These are phyloP conservation scores for Penicillium manginii DNA, from an alignment of 495 filamentous ascomycete species.

Conservation along the genomic window DNA sequence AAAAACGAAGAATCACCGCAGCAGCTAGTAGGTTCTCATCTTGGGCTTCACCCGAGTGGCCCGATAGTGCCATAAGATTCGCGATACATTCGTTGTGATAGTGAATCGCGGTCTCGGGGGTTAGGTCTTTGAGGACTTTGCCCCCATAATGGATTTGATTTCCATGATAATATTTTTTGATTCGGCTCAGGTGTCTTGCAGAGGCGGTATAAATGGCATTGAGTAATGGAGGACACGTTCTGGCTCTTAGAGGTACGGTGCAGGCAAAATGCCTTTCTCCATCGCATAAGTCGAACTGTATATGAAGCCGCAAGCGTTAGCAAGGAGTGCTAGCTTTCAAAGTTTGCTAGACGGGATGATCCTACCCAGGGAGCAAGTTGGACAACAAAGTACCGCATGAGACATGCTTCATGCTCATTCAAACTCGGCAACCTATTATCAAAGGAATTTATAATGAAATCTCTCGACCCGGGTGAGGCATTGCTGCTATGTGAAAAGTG, in stretches of 20 bases:
- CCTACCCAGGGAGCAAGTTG: slow-evolving; percentile 34
- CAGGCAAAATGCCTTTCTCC: slow-evolving; percentile 35
- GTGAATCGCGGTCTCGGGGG: slow-evolving; percentile 26
- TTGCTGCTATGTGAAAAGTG: slow-evolving; percentile 20
- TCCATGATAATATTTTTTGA: slow-evolving; percentile 22
- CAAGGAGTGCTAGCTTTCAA: not conserved
- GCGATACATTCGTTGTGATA: slow-evolving; percentile 36
- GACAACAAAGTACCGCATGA: slow-evolving; percentile 38
- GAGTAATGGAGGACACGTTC: slow-evolving; percentile 32
- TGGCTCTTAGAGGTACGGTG: slow-evolving; percentile 34
- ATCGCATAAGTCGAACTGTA: slow-evolving; percentile 31
- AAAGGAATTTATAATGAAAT: not conserved
- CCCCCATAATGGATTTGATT: slow-evolving; percentile 24
- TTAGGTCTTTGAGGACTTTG: slow-evolving; percentile 23
- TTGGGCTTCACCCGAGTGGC: slow-evolving; percentile 19
- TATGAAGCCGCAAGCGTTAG: not conserved
- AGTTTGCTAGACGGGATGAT: not conserved
- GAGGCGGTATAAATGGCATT: slow-evolving; percentile 39
- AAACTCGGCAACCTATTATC: slow-evolving; percentile 14
- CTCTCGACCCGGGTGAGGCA: slow-evolving; percentile 10
- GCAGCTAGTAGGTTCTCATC: slow-evolving; percentile 35
- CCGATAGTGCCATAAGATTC: slow-evolving; percentile 23
- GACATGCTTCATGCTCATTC: slow-evolving; percentile 32
- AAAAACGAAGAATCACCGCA: slow-evolving; percentile 37
- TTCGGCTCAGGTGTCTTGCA: slow-evolving; percentile 30